These are phyloP conservation scores for Bremia lactucae DNA, from an alignment of 352 stramenopile genomes.

Conservation along the genomic window DNA sequence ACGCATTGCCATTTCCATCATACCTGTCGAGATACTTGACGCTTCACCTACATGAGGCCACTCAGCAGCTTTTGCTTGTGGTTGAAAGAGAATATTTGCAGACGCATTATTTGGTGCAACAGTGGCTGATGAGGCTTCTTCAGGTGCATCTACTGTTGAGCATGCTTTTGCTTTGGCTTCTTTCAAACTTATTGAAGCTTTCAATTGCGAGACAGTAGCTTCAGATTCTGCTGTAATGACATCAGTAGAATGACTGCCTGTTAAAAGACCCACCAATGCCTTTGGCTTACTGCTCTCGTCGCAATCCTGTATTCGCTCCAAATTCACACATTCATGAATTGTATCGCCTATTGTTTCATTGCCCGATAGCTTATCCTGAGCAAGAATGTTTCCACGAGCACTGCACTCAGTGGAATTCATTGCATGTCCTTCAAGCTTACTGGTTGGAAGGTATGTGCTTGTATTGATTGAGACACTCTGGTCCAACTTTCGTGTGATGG, in stretches of 20 bases:
- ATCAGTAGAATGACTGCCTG: background rate
- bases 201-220: constrained; percentile 8
- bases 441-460: background rate
- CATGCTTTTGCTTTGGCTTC: background rate
- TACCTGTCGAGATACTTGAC: background rate
- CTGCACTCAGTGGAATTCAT: background rate
- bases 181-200: constrained; percentile 2
- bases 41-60: background rate
- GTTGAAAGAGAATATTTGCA: too few species aligned
- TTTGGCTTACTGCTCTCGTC: background rate
- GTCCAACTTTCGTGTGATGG: constrained; percentile 12
- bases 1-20: background rate
- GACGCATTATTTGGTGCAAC: background rate
- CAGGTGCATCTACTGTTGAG: background rate
- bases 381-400: background rate
- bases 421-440: background rate
- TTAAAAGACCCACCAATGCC: background rate
- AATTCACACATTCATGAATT: constrained; percentile 17
- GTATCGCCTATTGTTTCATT: background rate
- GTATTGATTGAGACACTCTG: constrained; percentile 1
- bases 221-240: background rate
- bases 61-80: background rate
- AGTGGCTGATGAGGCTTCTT: background rate
- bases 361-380: too few species aligned
- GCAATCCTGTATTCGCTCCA: constrained; percentile 11